Evolutionary conservation across 2,329 filamentous ascomycete genomes (phyloP), one percentile per base, ranked within the genome.

Genomic region (Microsporum audouinii): DNA sequence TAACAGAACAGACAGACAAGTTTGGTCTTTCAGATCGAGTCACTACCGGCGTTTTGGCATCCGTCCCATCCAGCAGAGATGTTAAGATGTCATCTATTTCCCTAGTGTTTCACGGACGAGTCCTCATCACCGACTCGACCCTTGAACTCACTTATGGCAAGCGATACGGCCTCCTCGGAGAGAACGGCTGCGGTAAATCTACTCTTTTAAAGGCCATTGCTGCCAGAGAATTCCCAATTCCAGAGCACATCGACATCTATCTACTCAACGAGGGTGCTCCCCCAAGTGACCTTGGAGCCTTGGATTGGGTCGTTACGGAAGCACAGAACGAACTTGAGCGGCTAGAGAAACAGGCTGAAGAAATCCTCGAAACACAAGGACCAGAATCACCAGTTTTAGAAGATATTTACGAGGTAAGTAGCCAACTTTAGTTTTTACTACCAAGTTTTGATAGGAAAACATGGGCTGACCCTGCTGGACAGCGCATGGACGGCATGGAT

Each of bases 401-500:
- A 78, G 92, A 97, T 71, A 81, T 99, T 62, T 99, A 99, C 75
- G 95, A 99, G 75, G 91, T 95, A 51, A 51, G 45, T 80, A 73
- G 87, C 43, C 61, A 3, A n/a, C 4, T 43, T 7, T 59, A 2
- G 17, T 31, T 17, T 1, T 56, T 66, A 69, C 8, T 12, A 39
- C 8, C 14, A 39, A 3, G 14, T 5, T 27, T 29, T 41, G 7
- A n/a, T 12, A 14, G 12, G 8, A 51, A 17, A 34, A 31, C 29
- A 38, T 8, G 12, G 5, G 12, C 55, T 57, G 12, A 57, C 36
- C 67, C 60, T 63, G 36, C 45, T n/a, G 34, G 17, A n/a, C 67
- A 96, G 90, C 91, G 94, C 76, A 96, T 97, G 84, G 94, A 99
- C 79, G 87, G 86, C 77, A 96, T 99, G 92, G 95, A 99, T 71